Conservation (phyloP, 805 yeast genomes). For the Lipomyces yamadae region DNA sequence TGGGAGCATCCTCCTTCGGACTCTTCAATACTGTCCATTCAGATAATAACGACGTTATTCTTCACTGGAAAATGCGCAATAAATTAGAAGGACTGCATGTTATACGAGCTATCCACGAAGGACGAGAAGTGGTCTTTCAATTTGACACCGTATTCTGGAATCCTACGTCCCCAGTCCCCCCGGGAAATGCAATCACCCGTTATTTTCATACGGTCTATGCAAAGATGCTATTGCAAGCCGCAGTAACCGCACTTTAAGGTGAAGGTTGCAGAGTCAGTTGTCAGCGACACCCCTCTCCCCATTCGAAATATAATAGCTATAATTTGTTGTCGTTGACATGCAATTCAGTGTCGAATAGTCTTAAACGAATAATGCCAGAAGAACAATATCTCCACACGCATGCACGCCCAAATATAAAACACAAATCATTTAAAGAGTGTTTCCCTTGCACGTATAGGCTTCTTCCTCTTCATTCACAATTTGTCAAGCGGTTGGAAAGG, state of each 20-base stretch:
- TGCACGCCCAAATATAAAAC: no score
- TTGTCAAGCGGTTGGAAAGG: no score
- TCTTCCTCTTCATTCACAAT: no score
- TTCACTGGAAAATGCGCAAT: constrained; percentile 3
- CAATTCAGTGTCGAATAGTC: not conserved
- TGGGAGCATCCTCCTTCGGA: constrained; percentile 2
- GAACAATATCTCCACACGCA: no score
- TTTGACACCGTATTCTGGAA: constrained; percentile 2
- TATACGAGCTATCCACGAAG: constrained; percentile 5
- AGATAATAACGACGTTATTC: not conserved
- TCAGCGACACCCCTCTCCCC: not conserved
- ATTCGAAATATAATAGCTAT: not conserved
- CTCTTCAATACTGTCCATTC: not conserved
- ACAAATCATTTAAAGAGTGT: no score
- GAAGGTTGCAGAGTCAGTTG: not conserved
- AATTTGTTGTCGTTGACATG: no score
- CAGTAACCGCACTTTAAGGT: not conserved
- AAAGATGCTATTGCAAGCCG: constrained; percentile 4
- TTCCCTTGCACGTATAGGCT: no score
- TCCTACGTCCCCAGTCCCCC: not conserved
- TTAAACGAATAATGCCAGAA: no score
- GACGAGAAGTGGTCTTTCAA: not conserved
- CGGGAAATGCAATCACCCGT: not conserved
- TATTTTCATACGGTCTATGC: not conserved
- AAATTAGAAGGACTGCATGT: constrained; percentile 2